phyloP scores from a whole-genome alignment of 2,329 filamentous ascomycete genomes.

The Sporothrix phasma region DNA sequence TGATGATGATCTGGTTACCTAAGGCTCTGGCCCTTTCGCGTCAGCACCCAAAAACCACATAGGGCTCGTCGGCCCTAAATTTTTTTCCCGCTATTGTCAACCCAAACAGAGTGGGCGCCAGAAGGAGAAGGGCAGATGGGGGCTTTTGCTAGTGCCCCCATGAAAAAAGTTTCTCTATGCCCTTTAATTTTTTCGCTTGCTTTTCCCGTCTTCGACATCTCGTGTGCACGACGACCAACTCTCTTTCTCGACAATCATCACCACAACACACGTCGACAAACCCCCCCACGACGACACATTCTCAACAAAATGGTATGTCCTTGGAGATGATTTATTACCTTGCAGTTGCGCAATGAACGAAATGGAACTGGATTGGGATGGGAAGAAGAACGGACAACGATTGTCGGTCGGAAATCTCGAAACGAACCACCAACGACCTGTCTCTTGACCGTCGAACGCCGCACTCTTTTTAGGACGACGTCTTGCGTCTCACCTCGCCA shows the following conservation, averaged over 20 bases:
- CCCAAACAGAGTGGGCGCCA: neutral
- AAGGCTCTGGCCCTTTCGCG: neutral
- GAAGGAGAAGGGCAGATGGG: constrained; percentile 5
- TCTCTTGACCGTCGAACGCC: neutral
- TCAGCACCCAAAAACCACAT: neutral
- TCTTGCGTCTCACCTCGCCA: neutral
- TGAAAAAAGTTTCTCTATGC: constrained; percentile 15
- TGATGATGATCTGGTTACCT: neutral
- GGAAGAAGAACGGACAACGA: neutral
- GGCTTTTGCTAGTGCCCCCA: neutral
- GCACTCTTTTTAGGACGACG: neutral
- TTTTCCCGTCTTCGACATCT: constrained; percentile 13
- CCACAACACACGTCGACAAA: constrained; percentile 15
- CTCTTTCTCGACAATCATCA: constrained; percentile 13
- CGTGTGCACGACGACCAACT: constrained; percentile 15
- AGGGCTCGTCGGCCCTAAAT: constrained; percentile 19
- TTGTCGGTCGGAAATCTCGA: neutral
- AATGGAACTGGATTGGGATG: constrained; percentile 16
- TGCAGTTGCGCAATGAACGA: neutral
- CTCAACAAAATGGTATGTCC: constrained; percentile 18
- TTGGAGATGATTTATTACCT: neutral
- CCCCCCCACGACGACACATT: constrained; percentile 14
- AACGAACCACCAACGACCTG: neutral
- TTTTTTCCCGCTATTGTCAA: constrained; percentile 12
- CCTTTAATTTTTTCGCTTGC: constrained; percentile 18